These are phyloP conservation scores for Hyaloscypha finlandica DNA, from an alignment of 495 filamentous ascomycete species.

Conservation along the genomic window DNA sequence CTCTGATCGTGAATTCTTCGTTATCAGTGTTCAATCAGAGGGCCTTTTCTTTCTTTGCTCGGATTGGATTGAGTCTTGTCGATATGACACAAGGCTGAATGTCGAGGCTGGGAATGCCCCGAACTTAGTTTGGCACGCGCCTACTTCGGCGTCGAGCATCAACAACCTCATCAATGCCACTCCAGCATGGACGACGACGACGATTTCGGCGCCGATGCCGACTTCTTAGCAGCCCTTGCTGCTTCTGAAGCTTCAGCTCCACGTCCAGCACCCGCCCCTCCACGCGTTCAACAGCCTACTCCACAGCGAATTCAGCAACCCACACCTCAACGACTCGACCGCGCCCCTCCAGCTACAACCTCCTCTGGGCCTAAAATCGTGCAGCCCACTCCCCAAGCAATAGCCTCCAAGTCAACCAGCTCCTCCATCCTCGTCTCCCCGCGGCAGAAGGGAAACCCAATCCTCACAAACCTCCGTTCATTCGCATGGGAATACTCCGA, in stretches of 20 bases:
- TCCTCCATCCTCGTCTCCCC: constrained; percentile 83
- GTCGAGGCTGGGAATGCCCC: neutral
- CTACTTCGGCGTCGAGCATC: neutral
- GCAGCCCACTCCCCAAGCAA: constrained; percentile 84
- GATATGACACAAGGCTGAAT: neutral
- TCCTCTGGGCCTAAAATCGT: constrained; percentile 58
- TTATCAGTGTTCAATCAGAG: neutral
- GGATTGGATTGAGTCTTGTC: neutral
- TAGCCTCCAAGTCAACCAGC: constrained; percentile 65
- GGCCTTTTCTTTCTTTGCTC: neutral
- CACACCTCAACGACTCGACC: constrained; percentile 33
- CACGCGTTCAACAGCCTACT: constrained; percentile 29
- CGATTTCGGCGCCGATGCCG: constrained; percentile 60
- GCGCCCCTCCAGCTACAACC: constrained; percentile 29
- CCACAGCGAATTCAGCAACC: constrained; percentile 39
- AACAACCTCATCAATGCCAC: neutral
- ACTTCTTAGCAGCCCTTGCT: constrained; percentile 54
- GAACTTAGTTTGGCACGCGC: neutral
- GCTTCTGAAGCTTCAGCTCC: constrained; percentile 39
- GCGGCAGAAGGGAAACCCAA: constrained; percentile 91
- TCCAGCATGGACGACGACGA: constrained; percentile 48
- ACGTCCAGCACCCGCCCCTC: constrained; percentile 10
- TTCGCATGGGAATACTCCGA: constrained; percentile 97
- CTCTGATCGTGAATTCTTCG: neutral
- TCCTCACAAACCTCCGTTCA: constrained; percentile 76